Evolutionary conservation across 768 basidiomycete species (phyloP), one percentile per base, ranked within the genome.

Genomic region (Lactifluus hygrophoroides): DNA sequence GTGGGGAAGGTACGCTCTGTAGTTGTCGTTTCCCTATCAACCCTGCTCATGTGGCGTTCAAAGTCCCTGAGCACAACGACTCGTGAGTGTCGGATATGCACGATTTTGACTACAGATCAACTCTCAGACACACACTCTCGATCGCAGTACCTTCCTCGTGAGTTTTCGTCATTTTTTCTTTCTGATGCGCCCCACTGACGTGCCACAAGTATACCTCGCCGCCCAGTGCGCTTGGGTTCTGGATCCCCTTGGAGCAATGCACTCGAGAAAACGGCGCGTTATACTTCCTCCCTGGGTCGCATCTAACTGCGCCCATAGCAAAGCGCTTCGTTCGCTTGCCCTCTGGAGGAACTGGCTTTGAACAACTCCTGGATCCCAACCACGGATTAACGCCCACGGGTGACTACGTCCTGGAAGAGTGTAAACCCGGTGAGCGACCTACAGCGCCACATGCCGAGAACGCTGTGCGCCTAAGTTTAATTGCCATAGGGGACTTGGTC

Each of bases 221-320:
- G 11, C 90, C 90, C 0, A 85, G 84, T 9, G 96, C 96, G 0
- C 80, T 98, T 21, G 96, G 96, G 2, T 91, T 94, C 69, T 99
- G 96, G 96, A 89, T 98, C 57, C 90, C 95, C 0, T 75, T 99
- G 37, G 95, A 98, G 69, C 78, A 81, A 58, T 96, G 94, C 70
- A 94, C 93, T 5, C 68, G 79, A 2, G 72, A 74, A 44, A 94
- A 94, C 65, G 93, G 93, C 9, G 90, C 92, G 8, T 78, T 94
- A 6, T 90, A 86, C 5, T 95, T 94, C 72, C 75, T 90, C 2
- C 94, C 94, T 0, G 93, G 94, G 21, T 94, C 93, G 1, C 96
- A 99, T 70, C 77, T 86, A 32, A 79, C 76, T 0, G 75, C 81
- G 2, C 80, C 84, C 1, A 82, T 94, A 47, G 80, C 83, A 6